Percentiles rank a stretch among this genome's conserved stretches.
phyloP scores from a whole-genome alignment of 106 monocot species.

The Xerophyta viscosa region DNA sequence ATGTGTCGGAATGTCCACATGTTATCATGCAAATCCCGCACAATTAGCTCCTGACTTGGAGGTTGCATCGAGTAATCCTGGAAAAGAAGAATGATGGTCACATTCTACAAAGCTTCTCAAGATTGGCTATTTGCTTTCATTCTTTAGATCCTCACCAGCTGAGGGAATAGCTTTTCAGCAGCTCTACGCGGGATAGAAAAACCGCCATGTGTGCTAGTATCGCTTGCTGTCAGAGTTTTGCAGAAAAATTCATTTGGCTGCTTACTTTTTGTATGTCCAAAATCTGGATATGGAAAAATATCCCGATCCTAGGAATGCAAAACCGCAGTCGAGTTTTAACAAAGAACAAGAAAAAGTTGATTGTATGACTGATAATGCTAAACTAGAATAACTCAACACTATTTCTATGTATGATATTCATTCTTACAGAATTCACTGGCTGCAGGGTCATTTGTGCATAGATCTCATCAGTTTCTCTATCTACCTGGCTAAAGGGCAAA shows the following conservation, averaged over 20 bases:
- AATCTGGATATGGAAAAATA: slow-evolving; percentile 62
- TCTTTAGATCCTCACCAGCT: slow-evolving; percentile 42
- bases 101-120: too few species aligned
- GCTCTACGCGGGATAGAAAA: slow-evolving; percentile 92
- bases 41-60: slow-evolving; percentile 89
- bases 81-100: slow-evolving; percentile 3
- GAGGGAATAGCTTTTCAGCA: slow-evolving; percentile 93
- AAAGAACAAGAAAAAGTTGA: background rate
- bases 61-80: slow-evolving; percentile 94
- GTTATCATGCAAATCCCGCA: slow-evolving; percentile 79
- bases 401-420: background rate
- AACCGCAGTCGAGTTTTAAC: background rate
- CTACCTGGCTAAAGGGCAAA: slow-evolving; percentile 42
- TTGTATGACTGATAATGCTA: background rate
- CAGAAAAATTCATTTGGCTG: slow-evolving; percentile 89
- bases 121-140: too few species aligned
- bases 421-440: slow-evolving; percentile 84
- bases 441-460: slow-evolving; percentile 96
- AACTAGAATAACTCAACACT: background rate
- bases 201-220: slow-evolving; percentile 96
- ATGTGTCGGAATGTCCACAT: slow-evolving; percentile 95
- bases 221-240: slow-evolving; percentile 93
- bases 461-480: slow-evolving; percentile 90
- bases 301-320: slow-evolving; percentile 59
- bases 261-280: slow-evolving; percentile 62